A percentile compares a stretch with the other conserved stretches of the same genome.
phyloP scores from a whole-genome alignment of 768 basidiomycete species.

The Boletales sp. region DNA sequence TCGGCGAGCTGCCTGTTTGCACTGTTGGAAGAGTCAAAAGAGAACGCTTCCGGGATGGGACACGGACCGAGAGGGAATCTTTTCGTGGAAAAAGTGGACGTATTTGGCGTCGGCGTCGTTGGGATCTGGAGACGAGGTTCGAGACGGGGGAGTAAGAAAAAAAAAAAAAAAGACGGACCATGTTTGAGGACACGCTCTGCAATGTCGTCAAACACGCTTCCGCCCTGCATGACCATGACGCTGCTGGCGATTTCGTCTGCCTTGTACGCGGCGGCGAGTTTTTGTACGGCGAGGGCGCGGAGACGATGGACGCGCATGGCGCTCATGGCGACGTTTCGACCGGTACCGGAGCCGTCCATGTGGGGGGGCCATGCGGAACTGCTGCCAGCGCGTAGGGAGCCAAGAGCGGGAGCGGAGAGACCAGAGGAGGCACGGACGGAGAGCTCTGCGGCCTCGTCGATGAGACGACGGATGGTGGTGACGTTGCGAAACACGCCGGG shows the following conservation, averaged over 20 bases:
- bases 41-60: constrained; percentile 2
- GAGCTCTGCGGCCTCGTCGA: constrained; percentile 87
- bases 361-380: constrained; percentile 62
- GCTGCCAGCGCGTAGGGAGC: constrained; percentile 49
- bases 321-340: constrained; percentile 79
- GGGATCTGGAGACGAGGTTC: constrained; percentile 49
- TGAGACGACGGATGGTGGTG: constrained; percentile 68
- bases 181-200: constrained; percentile 79
- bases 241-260: constrained; percentile 89
- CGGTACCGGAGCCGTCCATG: constrained; percentile 49
- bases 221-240: constrained; percentile 95
- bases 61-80: constrained; percentile 84
- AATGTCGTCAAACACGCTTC: constrained; percentile 89
- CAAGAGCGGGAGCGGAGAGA: constrained; percentile 69
- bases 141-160: not conserved
- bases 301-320: constrained; percentile 80
- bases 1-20: constrained; percentile 73
- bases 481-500: constrained; percentile 83
- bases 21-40: constrained; percentile 19
- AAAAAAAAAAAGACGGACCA: constrained; percentile 36
- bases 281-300: constrained; percentile 79
- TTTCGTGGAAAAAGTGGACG: constrained; percentile 93
- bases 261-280: constrained; percentile 81
- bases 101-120: constrained; percentile 77
- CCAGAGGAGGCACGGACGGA: constrained; percentile 87